Evolutionary conservation across 768 basidiomycete genomes (phyloP).

Genomic region (Brasilioporus rufonigricans): DNA sequence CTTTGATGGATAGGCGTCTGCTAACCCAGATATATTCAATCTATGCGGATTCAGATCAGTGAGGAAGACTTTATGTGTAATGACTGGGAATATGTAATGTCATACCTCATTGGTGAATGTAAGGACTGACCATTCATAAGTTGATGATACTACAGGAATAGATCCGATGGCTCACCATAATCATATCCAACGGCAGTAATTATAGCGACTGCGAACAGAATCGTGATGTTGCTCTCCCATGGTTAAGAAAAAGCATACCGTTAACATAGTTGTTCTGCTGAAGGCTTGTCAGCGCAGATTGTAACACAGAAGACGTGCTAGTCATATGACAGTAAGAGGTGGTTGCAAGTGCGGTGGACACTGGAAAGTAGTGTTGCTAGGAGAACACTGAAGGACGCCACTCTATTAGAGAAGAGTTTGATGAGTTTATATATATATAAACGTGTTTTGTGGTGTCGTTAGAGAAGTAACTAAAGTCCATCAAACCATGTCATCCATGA

Average conservation of each 20-base stretch:
- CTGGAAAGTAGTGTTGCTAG: too few species aligned
- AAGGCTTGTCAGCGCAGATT: neutral
- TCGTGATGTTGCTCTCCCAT: neutral
- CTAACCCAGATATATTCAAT: conserved; percentile 14
- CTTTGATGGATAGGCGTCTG: neutral
- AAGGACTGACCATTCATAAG: neutral
- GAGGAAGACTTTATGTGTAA: neutral
- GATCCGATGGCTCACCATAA: too few species aligned
- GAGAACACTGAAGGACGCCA: too few species aligned
- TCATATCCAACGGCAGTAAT: conserved; percentile 1
- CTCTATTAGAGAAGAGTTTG: too few species aligned
- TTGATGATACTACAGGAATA: conserved; percentile 4
- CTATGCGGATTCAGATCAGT: neutral
- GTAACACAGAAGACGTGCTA: neutral
- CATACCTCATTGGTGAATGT: conserved; percentile 11
- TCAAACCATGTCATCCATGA: too few species aligned
- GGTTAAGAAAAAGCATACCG: neutral
- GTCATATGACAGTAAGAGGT: too few species aligned
- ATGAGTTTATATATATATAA: too few species aligned
- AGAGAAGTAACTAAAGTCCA: too few species aligned
- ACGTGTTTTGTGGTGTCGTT: too few species aligned
- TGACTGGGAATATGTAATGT: neutral
- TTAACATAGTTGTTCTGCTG: neutral
- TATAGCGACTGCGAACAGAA: neutral
- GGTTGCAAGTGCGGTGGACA: too few species aligned